phyloP scores from a whole-genome alignment of 2,329 filamentous ascomycete genomes.

The Ramularia collo-cygni region DNA sequence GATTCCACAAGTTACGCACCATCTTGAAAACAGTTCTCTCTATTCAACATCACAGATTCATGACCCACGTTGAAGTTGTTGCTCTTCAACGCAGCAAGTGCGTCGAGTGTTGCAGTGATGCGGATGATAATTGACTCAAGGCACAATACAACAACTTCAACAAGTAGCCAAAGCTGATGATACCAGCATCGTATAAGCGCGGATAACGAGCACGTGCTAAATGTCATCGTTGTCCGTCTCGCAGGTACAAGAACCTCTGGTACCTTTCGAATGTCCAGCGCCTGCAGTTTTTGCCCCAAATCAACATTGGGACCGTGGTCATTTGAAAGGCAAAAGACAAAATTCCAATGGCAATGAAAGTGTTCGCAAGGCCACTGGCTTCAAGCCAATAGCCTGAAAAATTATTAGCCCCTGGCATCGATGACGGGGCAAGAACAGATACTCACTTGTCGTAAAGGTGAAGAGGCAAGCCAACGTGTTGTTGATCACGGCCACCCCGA shows the following conservation, averaged over 20 bases:
- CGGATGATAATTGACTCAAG: too few relatives aligned
- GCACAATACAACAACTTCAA: too few relatives aligned
- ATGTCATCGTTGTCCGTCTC: constrained; percentile 21
- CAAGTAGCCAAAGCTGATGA: too few relatives aligned
- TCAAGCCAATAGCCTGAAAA: constrained; percentile 39
- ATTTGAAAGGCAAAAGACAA: constrained; percentile 47
- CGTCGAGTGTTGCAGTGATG: too few relatives aligned
- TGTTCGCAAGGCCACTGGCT: constrained; percentile 39
- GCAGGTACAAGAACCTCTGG: constrained; percentile 19
- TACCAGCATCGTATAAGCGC: too few relatives aligned
- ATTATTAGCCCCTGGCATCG: not conserved
- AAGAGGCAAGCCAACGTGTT: constrained; percentile 50
- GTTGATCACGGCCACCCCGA: constrained; percentile 52
- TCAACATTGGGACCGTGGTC: constrained; percentile 48
- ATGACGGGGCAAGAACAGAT: not conserved
- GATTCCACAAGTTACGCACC: too few relatives aligned
- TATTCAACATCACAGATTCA: too few relatives aligned
- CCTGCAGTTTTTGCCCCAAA: constrained; percentile 46
- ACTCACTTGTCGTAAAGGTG: constrained; percentile 39
- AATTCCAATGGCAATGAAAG: constrained; percentile 48
- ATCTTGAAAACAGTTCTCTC: too few relatives aligned
- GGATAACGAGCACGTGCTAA: too few relatives aligned
- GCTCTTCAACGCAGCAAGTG: too few relatives aligned
- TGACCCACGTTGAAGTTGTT: too few relatives aligned
- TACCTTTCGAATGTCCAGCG: constrained; percentile 38